These are phyloP conservation scores for Ensete glaucum DNA, from an alignment of 176 grass and related monocot species.

Conservation along the genomic window DNA sequence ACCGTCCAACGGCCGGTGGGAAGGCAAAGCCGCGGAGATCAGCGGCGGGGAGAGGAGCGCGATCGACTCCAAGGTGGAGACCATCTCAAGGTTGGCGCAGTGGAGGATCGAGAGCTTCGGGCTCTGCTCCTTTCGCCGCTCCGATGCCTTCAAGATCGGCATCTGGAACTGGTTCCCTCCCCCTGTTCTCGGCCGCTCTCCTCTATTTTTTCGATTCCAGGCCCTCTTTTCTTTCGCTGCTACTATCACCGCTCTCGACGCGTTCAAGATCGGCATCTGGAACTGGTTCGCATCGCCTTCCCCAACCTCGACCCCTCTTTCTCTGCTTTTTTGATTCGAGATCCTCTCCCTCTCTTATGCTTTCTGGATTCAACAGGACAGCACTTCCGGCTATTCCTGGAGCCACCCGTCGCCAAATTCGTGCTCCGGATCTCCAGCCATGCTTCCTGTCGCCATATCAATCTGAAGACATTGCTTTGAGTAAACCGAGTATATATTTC, in stretches of 20 bases:
- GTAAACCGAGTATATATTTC: too few species aligned
- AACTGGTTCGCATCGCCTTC: slow-evolving; percentile 39
- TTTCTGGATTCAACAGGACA: too few species aligned
- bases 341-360: too few species aligned
- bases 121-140: slow-evolving; percentile 73
- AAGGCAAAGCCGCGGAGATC: background rate
- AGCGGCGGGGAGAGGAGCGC: background rate
- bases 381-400: too few species aligned
- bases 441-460: too few species aligned
- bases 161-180: slow-evolving; percentile 68
- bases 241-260: slow-evolving; percentile 67
- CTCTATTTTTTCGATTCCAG: background rate
- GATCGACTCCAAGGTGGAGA: slow-evolving; percentile 72
- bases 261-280: slow-evolving; percentile 93
- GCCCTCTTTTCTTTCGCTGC: background rate
- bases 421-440: too few species aligned
- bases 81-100: slow-evolving; percentile 72
- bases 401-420: too few species aligned
- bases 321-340: background rate
- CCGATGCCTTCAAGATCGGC: slow-evolving; percentile 83
- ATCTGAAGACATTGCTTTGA: too few species aligned
- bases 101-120: slow-evolving; percentile 88
- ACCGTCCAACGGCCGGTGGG: too few species aligned
- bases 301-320: too few species aligned
- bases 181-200: too few species aligned